Percentiles rank a stretch among this genome's conserved stretches.
These are phyloP conservation scores for Crithidia thermophila DNA, from an alignment of 208 protist genomes.

Conservation along the genomic window DNA sequence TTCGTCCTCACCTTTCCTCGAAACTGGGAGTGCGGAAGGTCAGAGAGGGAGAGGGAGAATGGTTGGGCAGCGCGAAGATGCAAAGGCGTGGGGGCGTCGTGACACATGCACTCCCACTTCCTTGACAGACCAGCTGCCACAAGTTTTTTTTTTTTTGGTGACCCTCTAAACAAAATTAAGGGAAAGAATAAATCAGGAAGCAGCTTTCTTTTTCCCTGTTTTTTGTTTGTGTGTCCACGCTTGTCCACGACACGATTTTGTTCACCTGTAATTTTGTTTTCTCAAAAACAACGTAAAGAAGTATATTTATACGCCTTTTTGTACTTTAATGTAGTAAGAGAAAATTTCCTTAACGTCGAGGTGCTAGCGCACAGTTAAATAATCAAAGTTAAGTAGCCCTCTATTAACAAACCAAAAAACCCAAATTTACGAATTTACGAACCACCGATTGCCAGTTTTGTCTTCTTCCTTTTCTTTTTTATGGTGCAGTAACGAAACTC, in stretches of 20 bases:
- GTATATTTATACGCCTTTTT: not conserved
- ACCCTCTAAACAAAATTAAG: no score
- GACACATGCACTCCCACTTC: not conserved
- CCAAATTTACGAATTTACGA: not conserved
- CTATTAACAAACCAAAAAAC: constrained; percentile 1
- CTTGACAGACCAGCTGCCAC: no score
- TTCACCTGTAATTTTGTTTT: no score
- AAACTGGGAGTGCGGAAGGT: not conserved
- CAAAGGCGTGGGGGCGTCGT: not conserved
- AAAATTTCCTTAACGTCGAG: constrained; percentile 3
- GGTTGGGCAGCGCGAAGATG: not conserved
- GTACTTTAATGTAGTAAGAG: not conserved
- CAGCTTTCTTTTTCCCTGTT: not conserved
- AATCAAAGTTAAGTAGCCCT: no score
- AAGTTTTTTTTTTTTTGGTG: not conserved
- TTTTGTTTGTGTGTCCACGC: not conserved
- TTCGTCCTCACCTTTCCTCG: constrained; percentile 5
- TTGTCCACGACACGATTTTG: no score
- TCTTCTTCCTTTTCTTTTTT: constrained; percentile 9
- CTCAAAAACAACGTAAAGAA: not conserved
- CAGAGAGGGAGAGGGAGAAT: no score
- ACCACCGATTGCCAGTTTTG: not conserved
- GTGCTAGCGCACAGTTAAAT: constrained; percentile 1
- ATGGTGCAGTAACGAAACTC: not conserved
- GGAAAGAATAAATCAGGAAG: no score